phyloP scores from a whole-genome alignment of 2,329 filamentous ascomycete species.

The Microdochium trichocladiopsis region DNA sequence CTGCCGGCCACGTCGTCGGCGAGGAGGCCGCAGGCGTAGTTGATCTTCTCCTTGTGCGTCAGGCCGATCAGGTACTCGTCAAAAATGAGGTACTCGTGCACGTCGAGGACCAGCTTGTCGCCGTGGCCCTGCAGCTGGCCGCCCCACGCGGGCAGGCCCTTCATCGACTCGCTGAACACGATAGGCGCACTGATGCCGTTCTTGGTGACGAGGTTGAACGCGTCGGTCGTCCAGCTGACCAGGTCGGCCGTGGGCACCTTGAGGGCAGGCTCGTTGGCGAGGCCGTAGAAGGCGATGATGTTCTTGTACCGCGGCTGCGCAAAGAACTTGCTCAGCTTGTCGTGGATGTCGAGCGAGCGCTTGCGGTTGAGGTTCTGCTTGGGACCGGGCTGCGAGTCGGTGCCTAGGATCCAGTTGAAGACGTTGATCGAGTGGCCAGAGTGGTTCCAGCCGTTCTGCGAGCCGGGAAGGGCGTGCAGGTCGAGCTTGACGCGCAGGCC shows the following conservation, averaged over 20 bases:
- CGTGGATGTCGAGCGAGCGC: background rate
- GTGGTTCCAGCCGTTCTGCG: slow-evolving; percentile 58
- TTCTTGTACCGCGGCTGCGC: slow-evolving; percentile 14
- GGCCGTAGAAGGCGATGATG: slow-evolving; percentile 59
- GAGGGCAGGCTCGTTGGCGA: slow-evolving; percentile 63
- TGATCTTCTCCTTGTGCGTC: slow-evolving; percentile 58
- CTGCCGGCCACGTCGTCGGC: slow-evolving; percentile 54
- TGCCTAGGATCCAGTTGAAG: slow-evolving; percentile 20
- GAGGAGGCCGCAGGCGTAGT: slow-evolving; percentile 65
- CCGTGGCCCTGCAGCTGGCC: slow-evolving; percentile 22
- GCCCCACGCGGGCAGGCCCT: slow-evolving; percentile 61
- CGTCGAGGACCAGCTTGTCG: slow-evolving; percentile 63
- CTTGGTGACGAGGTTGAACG: slow-evolving; percentile 10
- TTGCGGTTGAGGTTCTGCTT: slow-evolving; percentile 45
- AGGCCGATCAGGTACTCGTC: slow-evolving; percentile 60
- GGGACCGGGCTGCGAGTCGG: slow-evolving; percentile 28
- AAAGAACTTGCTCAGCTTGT: slow-evolving; percentile 22
- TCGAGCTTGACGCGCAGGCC: slow-evolving; percentile 52
- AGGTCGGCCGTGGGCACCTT: slow-evolving; percentile 41
- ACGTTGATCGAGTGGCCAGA: slow-evolving; percentile 37
- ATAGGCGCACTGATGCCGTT: slow-evolving; percentile 55
- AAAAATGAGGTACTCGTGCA: slow-evolving; percentile 76
- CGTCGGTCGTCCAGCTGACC: slow-evolving; percentile 29
- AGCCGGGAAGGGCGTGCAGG: slow-evolving; percentile 47
- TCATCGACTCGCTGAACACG: slow-evolving; percentile 68